A percentile compares a stretch with the other conserved stretches of the same genome.
These are phyloP conservation scores for Orbilia oligospora DNA, from an alignment of 2,329 filamentous ascomycete genomes.

Conservation along the genomic window DNA sequence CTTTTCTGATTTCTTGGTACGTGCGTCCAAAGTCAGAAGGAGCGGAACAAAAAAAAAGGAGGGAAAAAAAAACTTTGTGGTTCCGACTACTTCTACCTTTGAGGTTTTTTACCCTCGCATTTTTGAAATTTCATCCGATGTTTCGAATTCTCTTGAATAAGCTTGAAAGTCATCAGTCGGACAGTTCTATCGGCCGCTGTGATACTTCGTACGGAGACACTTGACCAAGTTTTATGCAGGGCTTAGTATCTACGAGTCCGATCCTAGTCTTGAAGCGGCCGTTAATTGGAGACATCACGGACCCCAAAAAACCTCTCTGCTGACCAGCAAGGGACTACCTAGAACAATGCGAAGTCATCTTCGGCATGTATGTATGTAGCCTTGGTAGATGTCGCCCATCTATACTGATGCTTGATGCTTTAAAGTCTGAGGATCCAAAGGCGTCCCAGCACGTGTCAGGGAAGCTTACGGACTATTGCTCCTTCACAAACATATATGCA, in stretches of 20 bases:
- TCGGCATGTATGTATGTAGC: slow-evolving; percentile 41
- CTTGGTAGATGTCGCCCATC: slow-evolving; percentile 5
- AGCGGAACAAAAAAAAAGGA: slow-evolving; percentile 43
- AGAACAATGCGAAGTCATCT: slow-evolving; percentile 23
- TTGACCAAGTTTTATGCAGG: slow-evolving; percentile 35
- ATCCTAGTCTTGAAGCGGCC: slow-evolving; percentile 42
- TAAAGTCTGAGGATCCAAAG: slow-evolving; percentile 50
- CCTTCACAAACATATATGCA: slow-evolving; percentile 36
- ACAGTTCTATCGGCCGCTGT: slow-evolving; percentile 30
- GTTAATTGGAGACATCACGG: slow-evolving; percentile 31
- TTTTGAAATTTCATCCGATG: slow-evolving; percentile 53
- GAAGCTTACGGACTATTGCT: slow-evolving; percentile 28
- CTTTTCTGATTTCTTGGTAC: slow-evolving; percentile 29
- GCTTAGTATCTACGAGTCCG: slow-evolving; percentile 12
- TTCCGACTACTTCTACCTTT: slow-evolving; percentile 3
- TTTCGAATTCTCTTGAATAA: slow-evolving; percentile 30
- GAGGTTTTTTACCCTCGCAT: slow-evolving; percentile 6
- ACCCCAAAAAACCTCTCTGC: slow-evolving; percentile 4
- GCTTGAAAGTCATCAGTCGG: slow-evolving; percentile 15
- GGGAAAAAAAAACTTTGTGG: slow-evolving; percentile 21
- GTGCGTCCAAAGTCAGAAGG: slow-evolving; percentile 39
- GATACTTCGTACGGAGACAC: slow-evolving; percentile 11
- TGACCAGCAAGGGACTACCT: slow-evolving; percentile 28
- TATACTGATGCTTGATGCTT: slow-evolving; percentile 1
- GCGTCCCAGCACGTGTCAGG: slow-evolving; percentile 54